phyloP scores from a whole-genome alignment of 75 land plant genomes.

The Sequoiadendron giganteum region DNA sequence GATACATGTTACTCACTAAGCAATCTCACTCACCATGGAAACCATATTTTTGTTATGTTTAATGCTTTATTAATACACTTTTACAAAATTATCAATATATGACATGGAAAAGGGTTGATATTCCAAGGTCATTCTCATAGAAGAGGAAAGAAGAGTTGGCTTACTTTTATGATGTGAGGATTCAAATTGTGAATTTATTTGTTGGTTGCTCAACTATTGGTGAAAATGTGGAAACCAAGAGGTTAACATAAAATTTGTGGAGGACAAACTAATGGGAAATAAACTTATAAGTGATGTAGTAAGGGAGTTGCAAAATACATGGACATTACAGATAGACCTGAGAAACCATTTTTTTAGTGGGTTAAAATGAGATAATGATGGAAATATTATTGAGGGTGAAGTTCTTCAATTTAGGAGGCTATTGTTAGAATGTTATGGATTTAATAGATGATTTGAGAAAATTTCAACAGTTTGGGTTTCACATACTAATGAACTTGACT shows the following conservation, averaged over 20 bases:
- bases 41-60: not conserved
- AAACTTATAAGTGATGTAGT: not conserved
- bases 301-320: not conserved
- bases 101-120: not conserved
- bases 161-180: not conserved
- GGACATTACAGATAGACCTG: not conserved
- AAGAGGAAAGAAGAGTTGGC: not conserved
- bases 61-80: too few relatives aligned
- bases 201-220: not conserved
- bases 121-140: not conserved
- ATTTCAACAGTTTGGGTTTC: too few relatives aligned
- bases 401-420: too few relatives aligned
- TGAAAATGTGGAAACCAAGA: not conserved
- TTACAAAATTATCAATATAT: too few relatives aligned
- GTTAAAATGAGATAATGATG: not conserved
- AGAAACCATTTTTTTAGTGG: not conserved
- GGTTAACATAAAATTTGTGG: not conserved
- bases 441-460: too few relatives aligned
- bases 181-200: too few relatives aligned
- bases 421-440: too few relatives aligned
- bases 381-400: not conserved
- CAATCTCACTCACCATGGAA: not conserved
- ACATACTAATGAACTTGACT: too few relatives aligned
- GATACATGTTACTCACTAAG: not conserved
- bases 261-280: not conserved